A percentile compares a stretch with the other conserved stretches of the same genome.
Evolutionary conservation across 2,329 filamentous ascomycete genomes (phyloP).

Genomic region (Cordyceps fumosorosea): DNA sequence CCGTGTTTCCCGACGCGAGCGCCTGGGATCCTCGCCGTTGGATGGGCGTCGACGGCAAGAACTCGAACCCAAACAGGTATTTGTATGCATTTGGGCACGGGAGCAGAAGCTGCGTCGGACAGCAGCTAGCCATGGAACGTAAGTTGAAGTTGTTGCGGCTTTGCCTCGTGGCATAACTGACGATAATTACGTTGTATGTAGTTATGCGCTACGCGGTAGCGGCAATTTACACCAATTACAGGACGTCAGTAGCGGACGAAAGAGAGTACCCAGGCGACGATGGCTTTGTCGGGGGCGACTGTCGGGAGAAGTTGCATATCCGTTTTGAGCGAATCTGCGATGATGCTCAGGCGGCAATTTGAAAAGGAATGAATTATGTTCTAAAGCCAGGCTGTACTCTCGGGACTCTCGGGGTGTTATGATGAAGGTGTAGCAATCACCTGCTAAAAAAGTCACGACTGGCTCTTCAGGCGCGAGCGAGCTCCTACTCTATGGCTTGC

Average conservation of each 20-base stretch:
- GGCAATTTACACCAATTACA: neutral
- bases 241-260: neutral
- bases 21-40: neutral
- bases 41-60: neutral
- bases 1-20: neutral
- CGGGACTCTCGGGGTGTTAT: no score
- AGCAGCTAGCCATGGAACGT: neutral
- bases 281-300: neutral
- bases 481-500: no score
- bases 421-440: no score
- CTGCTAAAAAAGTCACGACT: no score
- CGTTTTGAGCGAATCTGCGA: conserved; percentile 24
- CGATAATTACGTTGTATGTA: neutral
- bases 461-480: no score
- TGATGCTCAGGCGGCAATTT: no score
- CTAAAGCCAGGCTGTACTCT: no score
- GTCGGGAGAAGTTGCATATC: neutral
- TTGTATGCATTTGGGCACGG: neutral
- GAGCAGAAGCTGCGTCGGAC: neutral
- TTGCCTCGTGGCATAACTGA: neutral
- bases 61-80: neutral
- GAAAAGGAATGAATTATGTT: no score
- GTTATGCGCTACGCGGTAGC: neutral
- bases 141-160: neutral
- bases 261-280: neutral